Base-by-base conservation (phyloP, 129 eudicot genomes). In the Arctium lappa region DNA sequence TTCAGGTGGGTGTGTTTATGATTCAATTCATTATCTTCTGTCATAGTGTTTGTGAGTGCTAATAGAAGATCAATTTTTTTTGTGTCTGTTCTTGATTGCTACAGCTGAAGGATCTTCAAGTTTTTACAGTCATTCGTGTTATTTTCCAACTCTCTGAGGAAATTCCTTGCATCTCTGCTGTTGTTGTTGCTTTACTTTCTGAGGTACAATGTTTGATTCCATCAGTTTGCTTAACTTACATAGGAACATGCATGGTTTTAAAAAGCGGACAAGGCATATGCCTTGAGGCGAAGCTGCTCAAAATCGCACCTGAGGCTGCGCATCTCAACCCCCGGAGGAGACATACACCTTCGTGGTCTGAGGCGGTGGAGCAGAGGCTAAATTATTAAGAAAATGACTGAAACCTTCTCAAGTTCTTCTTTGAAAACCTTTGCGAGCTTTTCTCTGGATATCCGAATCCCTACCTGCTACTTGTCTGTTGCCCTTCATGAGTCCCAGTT, bases 121-220 rank as follows among this genome's bases (percentile, higher is more conserved):
- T 95, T 76, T 95, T 90, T 75, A 95, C 99, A 38, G 97, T 95
- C 73, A 32, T 93, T 83, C 98, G 99, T 77, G 99, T 92, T 72
- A 95, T 95, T 74, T 93, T 95, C 85, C 99, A 93, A 86, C 94
- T 95, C 38, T 46, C 91, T 16, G 99, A 95, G 38, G 99, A 95
- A 79, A 95, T 95, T 71, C 99, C 99, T 44, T 95, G 99, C 95
- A 95, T 93, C 27, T 95, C 99, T 86, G 99, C 99, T 71, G 98
- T 95, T 60, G 99, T 95, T 72, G 97, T 93, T 85, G 97, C 99
- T 76, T 86, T 95, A 82, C 98, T 93, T 83, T 88, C 99, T 62
- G 98, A 95, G 90, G 99, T 95, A 88, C 69, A 50, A 34, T 7
- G 4, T 32, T 6, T 66, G 97, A 97, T 42, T 95, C 97, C 94